Conservation (phyloP, 2,329 filamentous ascomycete genomes). For the Penicillium griseofulvum region DNA sequence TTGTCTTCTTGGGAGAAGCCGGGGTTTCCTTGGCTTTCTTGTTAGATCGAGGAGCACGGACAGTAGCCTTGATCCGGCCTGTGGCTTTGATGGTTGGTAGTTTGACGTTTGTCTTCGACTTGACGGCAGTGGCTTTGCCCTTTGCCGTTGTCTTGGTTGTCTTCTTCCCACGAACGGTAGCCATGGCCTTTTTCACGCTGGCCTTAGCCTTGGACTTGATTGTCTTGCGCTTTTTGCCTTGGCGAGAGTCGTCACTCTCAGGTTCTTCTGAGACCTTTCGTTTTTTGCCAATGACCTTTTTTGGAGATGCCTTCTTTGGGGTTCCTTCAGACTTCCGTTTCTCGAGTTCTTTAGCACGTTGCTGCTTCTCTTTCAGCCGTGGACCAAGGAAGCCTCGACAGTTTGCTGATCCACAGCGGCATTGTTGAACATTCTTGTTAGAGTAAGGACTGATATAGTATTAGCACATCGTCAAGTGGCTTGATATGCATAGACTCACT, state of each 20-base stretch:
- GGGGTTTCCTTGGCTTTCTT: conserved; percentile 11
- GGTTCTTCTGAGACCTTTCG: conserved; percentile 26
- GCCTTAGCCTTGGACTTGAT: conserved; percentile 30
- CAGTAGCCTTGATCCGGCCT: conserved; percentile 28
- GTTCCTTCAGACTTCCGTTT: conserved; percentile 22
- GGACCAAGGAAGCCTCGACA: conserved; percentile 63
- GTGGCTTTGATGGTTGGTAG: conserved; percentile 31
- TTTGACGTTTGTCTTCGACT: conserved; percentile 23
- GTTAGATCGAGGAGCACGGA: conserved; percentile 11
- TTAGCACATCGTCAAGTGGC: conserved; percentile 9
- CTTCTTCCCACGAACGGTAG: conserved; percentile 20
- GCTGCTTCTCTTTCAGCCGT: conserved; percentile 50
- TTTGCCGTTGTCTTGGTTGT: conserved; percentile 19
- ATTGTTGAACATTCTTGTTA: conserved; percentile 62
- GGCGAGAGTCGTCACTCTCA: background rate
- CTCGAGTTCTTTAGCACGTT: conserved; percentile 32
- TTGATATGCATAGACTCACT: conserved; percentile 44
- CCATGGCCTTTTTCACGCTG: conserved; percentile 29
- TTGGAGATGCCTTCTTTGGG: conserved; percentile 19
- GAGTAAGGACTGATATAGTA: conserved; percentile 50
- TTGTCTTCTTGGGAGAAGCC: conserved; percentile 18
- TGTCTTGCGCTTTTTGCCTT: conserved; percentile 29
- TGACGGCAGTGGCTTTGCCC: conserved; percentile 7
- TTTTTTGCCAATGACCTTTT: conserved; percentile 33
- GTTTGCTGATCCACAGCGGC: conserved; percentile 59